These are phyloP conservation scores for Parasitella parasitica DNA, from an alignment of 371 early-diverging fungal genomes.

Conservation along the genomic window DNA sequence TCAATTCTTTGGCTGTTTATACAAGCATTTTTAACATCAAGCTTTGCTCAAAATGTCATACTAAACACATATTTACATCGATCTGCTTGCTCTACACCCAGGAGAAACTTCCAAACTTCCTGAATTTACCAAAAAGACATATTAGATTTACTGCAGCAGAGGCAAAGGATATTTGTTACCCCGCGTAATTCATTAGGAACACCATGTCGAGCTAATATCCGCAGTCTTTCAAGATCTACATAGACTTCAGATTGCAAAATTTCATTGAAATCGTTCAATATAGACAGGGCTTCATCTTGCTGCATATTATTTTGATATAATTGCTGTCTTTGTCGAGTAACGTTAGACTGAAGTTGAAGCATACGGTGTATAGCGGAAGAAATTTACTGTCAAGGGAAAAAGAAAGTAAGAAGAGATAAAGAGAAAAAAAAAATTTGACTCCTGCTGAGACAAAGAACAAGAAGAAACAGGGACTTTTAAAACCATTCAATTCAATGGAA, in stretches of 20 bases:
- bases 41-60: slow-evolving; percentile 1
- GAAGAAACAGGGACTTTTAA: neutral
- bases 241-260: slow-evolving; percentile 80
- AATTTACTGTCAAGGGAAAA: too few species aligned
- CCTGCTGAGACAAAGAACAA: neutral
- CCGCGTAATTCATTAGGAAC: slow-evolving; percentile 76
- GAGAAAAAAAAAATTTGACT: neutral
- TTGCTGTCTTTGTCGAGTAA: slow-evolving; percentile 11
- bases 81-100: slow-evolving; percentile 81
- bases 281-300: slow-evolving; percentile 36
- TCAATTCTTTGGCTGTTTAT: slow-evolving; percentile 62
- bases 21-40: neutral
- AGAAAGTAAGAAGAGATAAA: slow-evolving; percentile 3
- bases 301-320: slow-evolving; percentile 17
- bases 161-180: too few species aligned
- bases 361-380: neutral
- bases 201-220: slow-evolving; percentile 75
- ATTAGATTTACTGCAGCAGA: neutral
- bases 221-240: slow-evolving; percentile 77
- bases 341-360: slow-evolving; percentile 13
- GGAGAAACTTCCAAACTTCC: slow-evolving; percentile 85
- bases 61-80: slow-evolving; percentile 63
- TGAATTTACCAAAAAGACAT: slow-evolving; percentile 20
- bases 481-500: neutral
- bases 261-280: slow-evolving; percentile 71